Evolutionary conservation across 2,329 filamentous ascomycete genomes (phyloP).

Genomic region (Pseudocercospora vitis): DNA sequence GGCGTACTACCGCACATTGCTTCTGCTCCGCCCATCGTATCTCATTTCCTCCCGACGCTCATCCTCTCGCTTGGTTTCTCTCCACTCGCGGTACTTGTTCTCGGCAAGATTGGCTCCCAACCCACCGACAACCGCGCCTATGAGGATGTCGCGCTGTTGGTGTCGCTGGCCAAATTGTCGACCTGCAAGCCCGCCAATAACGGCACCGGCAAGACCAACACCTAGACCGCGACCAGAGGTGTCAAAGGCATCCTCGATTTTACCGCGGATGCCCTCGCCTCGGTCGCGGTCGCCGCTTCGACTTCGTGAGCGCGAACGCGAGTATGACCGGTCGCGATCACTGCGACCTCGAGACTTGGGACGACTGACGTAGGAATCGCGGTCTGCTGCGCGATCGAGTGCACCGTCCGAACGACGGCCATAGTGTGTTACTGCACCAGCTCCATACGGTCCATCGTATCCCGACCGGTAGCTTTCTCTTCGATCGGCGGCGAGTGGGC

Average conservation of each 20-base stretch:
- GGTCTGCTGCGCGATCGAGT: constrained; percentile 26
- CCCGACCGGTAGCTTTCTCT: constrained; percentile 26
- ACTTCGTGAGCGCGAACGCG: constrained; percentile 30
- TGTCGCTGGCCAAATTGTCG: constrained; percentile 36
- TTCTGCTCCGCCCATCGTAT: constrained; percentile 26
- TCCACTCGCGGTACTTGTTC: constrained; percentile 35
- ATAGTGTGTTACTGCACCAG: constrained; percentile 31
- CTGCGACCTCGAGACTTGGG: constrained; percentile 20
- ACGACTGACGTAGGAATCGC: constrained; percentile 23
- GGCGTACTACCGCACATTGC: constrained; percentile 21
- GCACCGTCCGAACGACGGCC: constrained; percentile 31
- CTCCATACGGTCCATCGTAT: constrained; percentile 27
- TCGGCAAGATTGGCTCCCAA: constrained; percentile 38
- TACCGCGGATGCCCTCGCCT: constrained; percentile 29
- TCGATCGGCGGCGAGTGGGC: constrained; percentile 24
- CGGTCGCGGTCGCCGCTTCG: constrained; percentile 16
- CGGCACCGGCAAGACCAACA: constrained; percentile 37
- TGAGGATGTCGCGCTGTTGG: constrained; percentile 36
- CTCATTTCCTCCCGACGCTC: constrained; percentile 25
- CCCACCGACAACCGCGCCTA: constrained; percentile 39
- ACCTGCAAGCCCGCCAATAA: constrained; percentile 38
- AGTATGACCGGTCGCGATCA: constrained; percentile 26
- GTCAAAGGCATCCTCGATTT: constrained; percentile 38
- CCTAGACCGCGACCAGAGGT: constrained; percentile 35
- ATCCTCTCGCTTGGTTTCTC: constrained; percentile 29